A percentile compares a stretch with the other conserved stretches of the same genome.
Evolutionary conservation across 2,329 filamentous ascomycete genomes (phyloP).

Genomic region (Colletotrichum sp.): DNA sequence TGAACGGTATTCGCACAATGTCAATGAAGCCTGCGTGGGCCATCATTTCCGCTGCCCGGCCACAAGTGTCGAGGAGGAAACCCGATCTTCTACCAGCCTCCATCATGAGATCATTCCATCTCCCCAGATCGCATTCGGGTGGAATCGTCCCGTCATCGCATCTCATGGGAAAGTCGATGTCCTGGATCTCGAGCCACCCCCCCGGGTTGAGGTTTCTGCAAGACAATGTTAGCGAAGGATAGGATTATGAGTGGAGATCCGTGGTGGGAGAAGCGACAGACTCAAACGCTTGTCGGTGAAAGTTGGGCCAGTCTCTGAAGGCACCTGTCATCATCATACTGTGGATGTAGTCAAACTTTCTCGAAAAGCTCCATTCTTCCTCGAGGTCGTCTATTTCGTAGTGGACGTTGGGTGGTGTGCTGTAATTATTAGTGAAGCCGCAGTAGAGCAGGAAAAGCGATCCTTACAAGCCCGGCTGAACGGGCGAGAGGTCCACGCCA

Average conservation of each 20-base stretch:
- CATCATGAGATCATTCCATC: slow-evolving; percentile 33
- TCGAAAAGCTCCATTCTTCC: slow-evolving; percentile 44
- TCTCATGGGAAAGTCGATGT: slow-evolving; percentile 34
- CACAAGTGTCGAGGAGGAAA: slow-evolving; percentile 29
- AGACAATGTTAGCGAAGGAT: background rate
- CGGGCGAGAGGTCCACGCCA: slow-evolving; percentile 52
- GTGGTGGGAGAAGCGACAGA: background rate
- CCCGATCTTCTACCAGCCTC: slow-evolving; percentile 30
- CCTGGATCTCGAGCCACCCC: slow-evolving; percentile 42
- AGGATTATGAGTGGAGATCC: background rate
- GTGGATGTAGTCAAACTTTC: slow-evolving; percentile 39
- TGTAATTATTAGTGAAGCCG: slow-evolving; percentile 4
- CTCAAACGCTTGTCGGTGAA: slow-evolving; percentile 27
- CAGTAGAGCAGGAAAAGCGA: background rate
- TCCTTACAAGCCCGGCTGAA: slow-evolving; percentile 38
- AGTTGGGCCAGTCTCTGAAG: slow-evolving; percentile 27
- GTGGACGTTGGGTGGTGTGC: slow-evolving; percentile 46
- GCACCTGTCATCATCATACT: slow-evolving; percentile 34
- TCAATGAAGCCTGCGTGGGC: slow-evolving; percentile 27
- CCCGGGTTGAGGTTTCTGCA: slow-evolving; percentile 33
- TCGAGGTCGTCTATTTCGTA: slow-evolving; percentile 65
- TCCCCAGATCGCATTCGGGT: slow-evolving; percentile 23
- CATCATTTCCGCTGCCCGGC: slow-evolving; percentile 29
- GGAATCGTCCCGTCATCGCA: slow-evolving; percentile 33
- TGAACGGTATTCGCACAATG: slow-evolving; percentile 25